A percentile compares a stretch with the other conserved stretches of the same genome.
These are phyloP conservation scores for Fraxinus pennsylvanica DNA, from an alignment of 257 asterid species.

Conservation along the genomic window DNA sequence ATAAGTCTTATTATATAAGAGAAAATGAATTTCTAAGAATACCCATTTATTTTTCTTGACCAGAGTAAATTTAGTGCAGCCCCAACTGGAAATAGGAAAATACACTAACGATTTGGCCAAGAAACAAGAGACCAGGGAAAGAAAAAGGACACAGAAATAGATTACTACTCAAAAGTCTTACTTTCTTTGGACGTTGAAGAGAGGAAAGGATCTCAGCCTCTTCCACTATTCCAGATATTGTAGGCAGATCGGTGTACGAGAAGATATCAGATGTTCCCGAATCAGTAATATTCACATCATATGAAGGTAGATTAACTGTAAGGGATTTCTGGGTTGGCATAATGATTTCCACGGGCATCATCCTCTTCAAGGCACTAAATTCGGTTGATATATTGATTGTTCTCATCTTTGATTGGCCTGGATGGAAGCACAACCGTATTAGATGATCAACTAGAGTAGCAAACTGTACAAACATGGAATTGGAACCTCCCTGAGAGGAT, in stretches of 20 bases:
- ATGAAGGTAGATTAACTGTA: constrained; percentile 73
- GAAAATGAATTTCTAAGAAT: background rate
- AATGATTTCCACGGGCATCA: constrained; percentile 92
- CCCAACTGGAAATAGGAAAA: background rate
- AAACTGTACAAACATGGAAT: constrained; percentile 76
- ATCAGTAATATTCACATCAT: constrained; percentile 48
- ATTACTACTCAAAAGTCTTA: constrained; percentile 36
- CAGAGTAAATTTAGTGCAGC: background rate
- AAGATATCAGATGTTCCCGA: constrained; percentile 67
- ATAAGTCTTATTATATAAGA: background rate
- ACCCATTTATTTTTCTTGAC: background rate
- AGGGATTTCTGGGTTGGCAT: constrained; percentile 95
- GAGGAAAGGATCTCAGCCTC: constrained; percentile 98
- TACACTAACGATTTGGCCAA: constrained; percentile 11
- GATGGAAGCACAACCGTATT: constrained; percentile 84
- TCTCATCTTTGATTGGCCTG: constrained; percentile 83
- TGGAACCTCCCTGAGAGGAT: constrained; percentile 58
- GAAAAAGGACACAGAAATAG: constrained; percentile 3
- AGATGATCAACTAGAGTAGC: constrained; percentile 90
- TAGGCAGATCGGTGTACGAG: constrained; percentile 67
- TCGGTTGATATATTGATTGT: constrained; percentile 81
- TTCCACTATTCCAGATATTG: constrained; percentile 86
- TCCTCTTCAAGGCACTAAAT: constrained; percentile 90
- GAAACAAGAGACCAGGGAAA: constrained; percentile 6
- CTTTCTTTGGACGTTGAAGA: constrained; percentile 96